Percentiles rank a stretch among this genome's conserved stretches.
Evolutionary conservation across 352 stramenopile genomes (phyloP).

Genomic region (Phytophthora ohioensis): DNA sequence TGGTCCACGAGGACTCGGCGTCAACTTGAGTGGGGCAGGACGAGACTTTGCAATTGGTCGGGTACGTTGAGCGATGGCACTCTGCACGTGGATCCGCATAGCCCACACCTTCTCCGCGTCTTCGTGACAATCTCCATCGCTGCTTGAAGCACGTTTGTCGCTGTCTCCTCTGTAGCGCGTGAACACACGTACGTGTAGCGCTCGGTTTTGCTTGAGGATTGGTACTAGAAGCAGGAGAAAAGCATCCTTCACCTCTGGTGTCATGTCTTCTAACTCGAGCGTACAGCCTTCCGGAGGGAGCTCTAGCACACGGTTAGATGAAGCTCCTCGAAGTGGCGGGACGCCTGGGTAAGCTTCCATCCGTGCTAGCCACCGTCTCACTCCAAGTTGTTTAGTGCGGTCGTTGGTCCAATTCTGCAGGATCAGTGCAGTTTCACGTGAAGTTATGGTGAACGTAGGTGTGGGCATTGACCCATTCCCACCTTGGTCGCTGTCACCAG

Average conservation of each 20-base stretch:
- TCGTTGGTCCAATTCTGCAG: constrained; percentile 70
- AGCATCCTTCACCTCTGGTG: constrained; percentile 75
- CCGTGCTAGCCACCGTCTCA: constrained; percentile 55
- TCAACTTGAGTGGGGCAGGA: constrained; percentile 20
- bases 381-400: constrained; percentile 43
- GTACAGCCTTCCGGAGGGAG: constrained; percentile 45
- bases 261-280: constrained; percentile 66
- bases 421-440: constrained; percentile 61
- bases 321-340: constrained; percentile 29
- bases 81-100: constrained; percentile 74
- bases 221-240: constrained; percentile 76
- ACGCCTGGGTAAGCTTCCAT: constrained; percentile 47
- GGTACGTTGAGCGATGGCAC: constrained; percentile 7
- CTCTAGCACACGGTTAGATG: constrained; percentile 26
- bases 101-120: constrained; percentile 50
- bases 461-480: constrained; percentile 33
- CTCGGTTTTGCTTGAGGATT: constrained; percentile 63
- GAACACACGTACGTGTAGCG: constrained; percentile 65
- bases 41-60: constrained; percentile 5
- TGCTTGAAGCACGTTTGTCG: constrained; percentile 6
- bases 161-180: constrained; percentile 42
- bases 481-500: constrained; percentile 17
- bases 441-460: constrained; percentile 64
- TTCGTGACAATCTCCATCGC: neutral
- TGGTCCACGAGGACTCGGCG: constrained; percentile 9